phyloP scores from a whole-genome alignment of 73 alveolate species.

The Paramecium sexaurelia region DNA sequence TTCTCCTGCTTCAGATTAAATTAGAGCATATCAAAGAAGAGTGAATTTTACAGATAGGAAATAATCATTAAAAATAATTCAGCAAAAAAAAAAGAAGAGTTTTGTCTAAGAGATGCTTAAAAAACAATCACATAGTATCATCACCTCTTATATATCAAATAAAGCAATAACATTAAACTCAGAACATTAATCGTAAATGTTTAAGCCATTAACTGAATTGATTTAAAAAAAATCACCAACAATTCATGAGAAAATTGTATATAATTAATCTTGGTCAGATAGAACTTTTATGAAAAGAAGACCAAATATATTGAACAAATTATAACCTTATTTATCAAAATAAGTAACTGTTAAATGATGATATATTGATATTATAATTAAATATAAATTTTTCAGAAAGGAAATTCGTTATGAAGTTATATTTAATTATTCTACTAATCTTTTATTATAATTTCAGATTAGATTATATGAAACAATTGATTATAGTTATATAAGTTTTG shows the following conservation, averaged over 20 bases:
- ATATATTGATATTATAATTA: neutral
- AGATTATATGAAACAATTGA: neutral
- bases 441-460: neutral
- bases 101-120: neutral
- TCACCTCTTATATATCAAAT: neutral
- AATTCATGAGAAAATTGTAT: neutral
- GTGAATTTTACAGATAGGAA: neutral
- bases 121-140: neutral
- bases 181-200: neutral
- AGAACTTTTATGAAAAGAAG: neutral
- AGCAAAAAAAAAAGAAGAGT: neutral
- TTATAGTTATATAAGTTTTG: neutral
- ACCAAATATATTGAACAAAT: neutral
- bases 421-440: too few species aligned
- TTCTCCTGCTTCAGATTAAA: neutral
- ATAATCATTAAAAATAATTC: neutral
- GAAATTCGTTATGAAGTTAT: neutral
- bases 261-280: neutral
- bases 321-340: neutral
- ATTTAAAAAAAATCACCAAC: neutral
- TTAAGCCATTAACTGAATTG: neutral
- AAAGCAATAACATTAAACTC: neutral
- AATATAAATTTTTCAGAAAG: neutral
- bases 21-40: neutral
- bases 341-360: neutral